Evolutionary conservation across 2,329 filamentous ascomycete genomes (phyloP), one percentile per base, ranked within the genome.

Genomic region (Exophiala phaeomuriformis): DNA sequence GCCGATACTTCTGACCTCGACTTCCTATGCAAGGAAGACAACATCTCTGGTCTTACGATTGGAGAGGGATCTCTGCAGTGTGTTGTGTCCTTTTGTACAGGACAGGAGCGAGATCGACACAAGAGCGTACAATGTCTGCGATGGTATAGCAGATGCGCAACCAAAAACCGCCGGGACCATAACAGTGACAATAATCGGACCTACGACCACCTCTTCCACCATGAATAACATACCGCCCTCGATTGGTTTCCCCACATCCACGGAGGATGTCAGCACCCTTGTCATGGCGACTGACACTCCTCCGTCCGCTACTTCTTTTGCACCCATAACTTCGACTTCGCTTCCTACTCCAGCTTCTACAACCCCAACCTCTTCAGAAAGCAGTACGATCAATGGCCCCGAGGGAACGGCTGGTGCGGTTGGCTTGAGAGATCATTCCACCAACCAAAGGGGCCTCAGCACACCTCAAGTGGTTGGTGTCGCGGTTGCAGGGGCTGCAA

Each of bases 41-140:
- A 83, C 5, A 69, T 67, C 8, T 77, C 77, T 31, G 83, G 82
- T 6, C 84, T 82, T 62, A 88, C 86, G 1, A 64, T 88, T 45
- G 85, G 84, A n/a, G 86, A 89, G 69, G 85, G 77, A 7, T 83
- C 81, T 3, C 69, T 88, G 57, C 79, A 84, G 64, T 90, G 86
- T 66, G 76, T 86, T 33, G 72, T 78, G 5, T 79, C 79, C 2
- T 69, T 68, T 9, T 90, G 86, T 66, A 66, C 71, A 3, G 70
- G 72, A 2, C 63, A 68, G 7, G 75, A 79, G 47, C 66, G 66
- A 6, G 61, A n/a, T 65, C 33, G 68, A 75, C 67, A 64, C 73
- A 61, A 68, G 71, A 31, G 72, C 77, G 2, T 69, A 77, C 50
- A 71, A 69, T 27, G 81, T 88, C 70, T 89, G 85, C 63, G 65